Evolutionary conservation across 176 grass and related monocot genomes (phyloP).

Genomic region (Luzula sylvatica): DNA sequence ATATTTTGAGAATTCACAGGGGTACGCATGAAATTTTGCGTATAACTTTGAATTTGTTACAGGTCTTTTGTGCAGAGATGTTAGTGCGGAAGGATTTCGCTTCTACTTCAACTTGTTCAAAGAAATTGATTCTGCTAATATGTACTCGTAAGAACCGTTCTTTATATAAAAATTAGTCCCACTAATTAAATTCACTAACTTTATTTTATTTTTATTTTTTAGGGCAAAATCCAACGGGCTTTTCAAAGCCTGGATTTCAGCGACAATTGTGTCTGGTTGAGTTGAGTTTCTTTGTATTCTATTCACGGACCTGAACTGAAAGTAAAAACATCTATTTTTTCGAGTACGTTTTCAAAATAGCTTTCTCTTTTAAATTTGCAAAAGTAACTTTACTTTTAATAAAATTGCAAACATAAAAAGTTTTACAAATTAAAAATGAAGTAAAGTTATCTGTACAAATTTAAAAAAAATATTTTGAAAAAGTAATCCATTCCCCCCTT

Average conservation of each 20-base stretch:
- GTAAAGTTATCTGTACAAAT: too few species aligned
- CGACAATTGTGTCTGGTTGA: slow-evolving; percentile 29
- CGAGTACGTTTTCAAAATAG: too few species aligned
- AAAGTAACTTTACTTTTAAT: too few species aligned
- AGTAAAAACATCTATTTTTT: too few species aligned
- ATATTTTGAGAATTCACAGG: too few species aligned
- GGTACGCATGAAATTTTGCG: too few species aligned
- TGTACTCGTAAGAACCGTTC: slow-evolving; percentile 53
- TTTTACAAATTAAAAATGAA: too few species aligned
- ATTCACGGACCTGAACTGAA: too few species aligned
- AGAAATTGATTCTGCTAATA: slow-evolving; percentile 85
- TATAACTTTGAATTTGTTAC: slow-evolving; percentile 11
- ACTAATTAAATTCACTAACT: background rate
- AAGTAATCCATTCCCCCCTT: too few species aligned
- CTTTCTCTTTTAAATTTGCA: too few species aligned
- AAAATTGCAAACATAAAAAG: too few species aligned
- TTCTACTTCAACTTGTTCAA: slow-evolving; percentile 91
- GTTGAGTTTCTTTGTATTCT: background rate
- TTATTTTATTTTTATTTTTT: slow-evolving; percentile 12
- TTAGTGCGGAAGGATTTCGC: slow-evolving; percentile 80
- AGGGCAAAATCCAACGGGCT: slow-evolving; percentile 44
- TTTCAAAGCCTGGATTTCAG: slow-evolving; percentile 39
- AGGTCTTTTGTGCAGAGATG: slow-evolving; percentile 88
- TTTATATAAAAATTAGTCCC: background rate
- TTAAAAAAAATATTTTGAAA: too few species aligned